These are phyloP conservation scores for Aspergillus versicolor DNA, from an alignment of 2,329 filamentous ascomycete species.

Conservation along the genomic window DNA sequence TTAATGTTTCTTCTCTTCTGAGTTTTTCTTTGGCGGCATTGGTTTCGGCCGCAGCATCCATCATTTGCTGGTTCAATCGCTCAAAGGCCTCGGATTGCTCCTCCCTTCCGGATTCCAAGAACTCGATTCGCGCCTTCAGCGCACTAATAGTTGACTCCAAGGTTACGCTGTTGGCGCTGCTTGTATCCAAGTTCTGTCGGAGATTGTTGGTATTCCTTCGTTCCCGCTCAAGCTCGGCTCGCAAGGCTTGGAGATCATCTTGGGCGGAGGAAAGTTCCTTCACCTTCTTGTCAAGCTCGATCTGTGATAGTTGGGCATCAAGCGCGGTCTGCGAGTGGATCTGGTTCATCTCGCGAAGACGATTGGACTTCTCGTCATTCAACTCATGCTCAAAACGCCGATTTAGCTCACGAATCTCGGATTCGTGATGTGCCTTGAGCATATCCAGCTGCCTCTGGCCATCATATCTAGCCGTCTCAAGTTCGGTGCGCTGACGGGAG, in stretches of 20 bases:
- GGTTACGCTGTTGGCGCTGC: slow-evolving; percentile 60
- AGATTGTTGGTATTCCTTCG: slow-evolving; percentile 59
- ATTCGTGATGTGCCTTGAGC: slow-evolving; percentile 61
- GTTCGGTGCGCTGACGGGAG: slow-evolving; percentile 51
- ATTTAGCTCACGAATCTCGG: slow-evolving; percentile 66
- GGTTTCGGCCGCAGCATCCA: slow-evolving; percentile 70
- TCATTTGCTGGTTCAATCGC: slow-evolving; percentile 74
- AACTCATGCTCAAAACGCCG: slow-evolving; percentile 64
- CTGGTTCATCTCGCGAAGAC: slow-evolving; percentile 41
- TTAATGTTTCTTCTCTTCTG: slow-evolving; percentile 84
- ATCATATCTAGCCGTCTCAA: slow-evolving; percentile 44
- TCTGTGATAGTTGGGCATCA: slow-evolving; percentile 41
- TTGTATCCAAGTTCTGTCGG: slow-evolving; percentile 59
- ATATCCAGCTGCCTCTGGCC: slow-evolving; percentile 56
- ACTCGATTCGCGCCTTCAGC: slow-evolving; percentile 78
- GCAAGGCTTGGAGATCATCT: slow-evolving; percentile 39
- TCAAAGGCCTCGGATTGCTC: slow-evolving; percentile 85
- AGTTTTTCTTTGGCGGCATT: slow-evolving; percentile 76
- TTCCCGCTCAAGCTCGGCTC: slow-evolving; percentile 60
- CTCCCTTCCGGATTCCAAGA: slow-evolving; percentile 85
- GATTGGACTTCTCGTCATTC: slow-evolving; percentile 57
- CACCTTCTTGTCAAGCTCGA: slow-evolving; percentile 54
- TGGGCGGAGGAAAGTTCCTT: slow-evolving; percentile 51
- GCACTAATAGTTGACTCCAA: slow-evolving; percentile 75
- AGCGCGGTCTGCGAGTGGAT: slow-evolving; percentile 34